phyloP scores from a whole-genome alignment of 495 filamentous ascomycete genomes.

The Hypoxylon rickii region DNA sequence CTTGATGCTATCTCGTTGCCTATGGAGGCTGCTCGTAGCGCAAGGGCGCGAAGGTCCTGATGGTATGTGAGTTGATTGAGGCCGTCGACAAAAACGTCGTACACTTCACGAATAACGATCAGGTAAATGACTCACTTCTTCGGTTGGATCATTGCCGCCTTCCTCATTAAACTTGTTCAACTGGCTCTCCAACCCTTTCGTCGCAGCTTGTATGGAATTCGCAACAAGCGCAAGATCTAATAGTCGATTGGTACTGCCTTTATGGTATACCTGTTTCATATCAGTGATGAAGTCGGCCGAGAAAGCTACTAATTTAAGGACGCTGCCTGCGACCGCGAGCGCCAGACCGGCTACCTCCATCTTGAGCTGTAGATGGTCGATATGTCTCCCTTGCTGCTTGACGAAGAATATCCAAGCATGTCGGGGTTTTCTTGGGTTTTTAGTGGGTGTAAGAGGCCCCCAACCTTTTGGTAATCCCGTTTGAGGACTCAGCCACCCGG shows the following conservation, averaged over 20 bases:
- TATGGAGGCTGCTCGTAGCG: slow-evolving; percentile 7
- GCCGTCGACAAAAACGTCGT: no score
- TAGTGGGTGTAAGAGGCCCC: no score
- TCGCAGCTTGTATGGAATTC: slow-evolving; percentile 8
- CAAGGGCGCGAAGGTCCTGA: not conserved
- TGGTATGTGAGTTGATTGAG: not conserved
- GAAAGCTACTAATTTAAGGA: slow-evolving; percentile 18
- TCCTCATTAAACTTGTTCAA: not conserved
- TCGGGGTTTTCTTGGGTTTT: no score
- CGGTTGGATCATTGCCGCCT: not conserved
- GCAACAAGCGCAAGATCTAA: slow-evolving; percentile 2
- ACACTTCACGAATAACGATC: no score
- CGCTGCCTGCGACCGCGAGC: slow-evolving; percentile 7
- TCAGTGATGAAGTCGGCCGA: slow-evolving; percentile 17
- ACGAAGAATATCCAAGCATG: no score
- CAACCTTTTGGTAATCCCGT: no score
- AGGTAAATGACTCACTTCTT: slow-evolving; percentile 5
- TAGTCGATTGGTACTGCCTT: slow-evolving; percentile 8
- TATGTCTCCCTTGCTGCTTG: no score
- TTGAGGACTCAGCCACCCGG: no score
- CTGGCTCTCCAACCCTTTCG: slow-evolving; percentile 2
- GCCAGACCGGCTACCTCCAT: not conserved
- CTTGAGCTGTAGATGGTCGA: no score
- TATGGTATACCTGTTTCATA: slow-evolving; percentile 20
- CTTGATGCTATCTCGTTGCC: slow-evolving; percentile 6